A percentile compares a stretch with the other conserved stretches of the same genome.
Conservation (phyloP, 768 basidiomycete genomes). For the Leccinum fibrillosum region DNA sequence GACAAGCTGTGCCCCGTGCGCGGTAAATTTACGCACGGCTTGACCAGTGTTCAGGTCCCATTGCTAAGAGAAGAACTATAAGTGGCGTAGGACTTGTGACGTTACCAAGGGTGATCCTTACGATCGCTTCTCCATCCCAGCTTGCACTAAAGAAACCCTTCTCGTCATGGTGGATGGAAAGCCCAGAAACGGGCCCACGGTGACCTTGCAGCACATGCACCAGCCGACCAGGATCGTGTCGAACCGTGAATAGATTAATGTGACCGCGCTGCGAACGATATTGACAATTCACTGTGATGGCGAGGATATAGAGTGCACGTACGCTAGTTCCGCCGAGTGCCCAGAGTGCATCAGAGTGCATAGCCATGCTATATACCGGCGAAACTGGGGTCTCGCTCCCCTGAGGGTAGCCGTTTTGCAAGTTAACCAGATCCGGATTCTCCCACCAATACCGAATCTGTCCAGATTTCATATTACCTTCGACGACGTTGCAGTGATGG, state of each 20-base stretch:
- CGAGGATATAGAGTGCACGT: constrained; percentile 29
- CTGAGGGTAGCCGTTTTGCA: constrained; percentile 25
- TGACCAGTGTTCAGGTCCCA: constrained; percentile 97
- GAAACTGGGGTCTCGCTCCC: constrained; percentile 54
- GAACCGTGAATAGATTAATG: constrained; percentile 89
- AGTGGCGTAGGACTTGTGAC: constrained; percentile 3
- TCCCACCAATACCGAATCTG: constrained; percentile 92
- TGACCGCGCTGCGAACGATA: constrained; percentile 63
- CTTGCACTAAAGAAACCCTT: constrained; percentile 86
- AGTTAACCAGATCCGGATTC: constrained; percentile 41
- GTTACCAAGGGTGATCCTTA: constrained; percentile 38
- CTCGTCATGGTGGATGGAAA: constrained; percentile 78
- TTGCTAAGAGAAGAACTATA: constrained; percentile 53
- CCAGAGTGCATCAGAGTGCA: constrained; percentile 95
- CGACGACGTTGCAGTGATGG: constrained; percentile 86
- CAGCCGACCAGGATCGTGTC: constrained; percentile 85
- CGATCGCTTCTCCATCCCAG: constrained; percentile 90
- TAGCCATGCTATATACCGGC: constrained; percentile 86
- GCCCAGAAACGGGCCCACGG: constrained; percentile 78
- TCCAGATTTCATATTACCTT: constrained; percentile 87
- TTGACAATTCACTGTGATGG: constrained; percentile 17
- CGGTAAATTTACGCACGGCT: constrained; percentile 67
- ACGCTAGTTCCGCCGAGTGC: constrained; percentile 85
- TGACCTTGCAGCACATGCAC: constrained; percentile 67
- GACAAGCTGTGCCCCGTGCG: constrained; percentile 83